Base-by-base conservation (phyloP, 108 stramenopile species). In the Epipyxis sp. region DNA sequence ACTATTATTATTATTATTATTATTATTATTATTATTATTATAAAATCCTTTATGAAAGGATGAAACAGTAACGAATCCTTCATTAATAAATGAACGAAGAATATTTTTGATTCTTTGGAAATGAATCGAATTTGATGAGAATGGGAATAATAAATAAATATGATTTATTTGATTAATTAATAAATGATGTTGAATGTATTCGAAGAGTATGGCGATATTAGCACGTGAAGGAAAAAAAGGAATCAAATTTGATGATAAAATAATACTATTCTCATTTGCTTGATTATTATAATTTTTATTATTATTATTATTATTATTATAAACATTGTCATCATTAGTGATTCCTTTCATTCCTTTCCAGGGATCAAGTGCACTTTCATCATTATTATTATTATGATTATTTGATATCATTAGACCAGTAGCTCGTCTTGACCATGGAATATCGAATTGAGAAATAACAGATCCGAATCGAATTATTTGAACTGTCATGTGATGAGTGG, bases 141-240 rank as follows among this genome's bases (percentile, higher is more conserved):
- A n/a, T n/a, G n/a, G n/a, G n/a, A n/a, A n/a, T n/a, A n/a, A n/a
- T n/a, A n/a, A n/a, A n/a, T n/a, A n/a, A n/a, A n/a, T n/a, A n/a
- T n/a, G n/a, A n/a, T n/a, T n/a, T n/a, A n/a, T n/a, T n/a, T n/a
- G n/a, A n/a, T n/a, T n/a, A 6, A 67, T 39, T 6, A 67, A 20
- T 13, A 67, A 20, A 67, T 67, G 65, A 20, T 67, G 65, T 43
- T 67, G 65, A 42, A 67, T 67, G 42, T 13, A 67, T 20, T 67
- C 65, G 13, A 43, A 6, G 20, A 20, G 20, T 42, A 20, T 6
- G 46, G 20, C 13, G 20, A 20, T 13, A 13, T 13, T 20, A 6
- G 46, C 6, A 20, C 46, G 6, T 6, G 6, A 50, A 20, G 46
- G 20, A 20, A 20, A 50, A 20, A 50, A 13, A 6, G 6, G 13